A percentile compares a stretch with the other conserved stretches of the same genome.
These are phyloP conservation scores for Solanum sitiens DNA, from an alignment of 257 asterid genomes.

Conservation along the genomic window DNA sequence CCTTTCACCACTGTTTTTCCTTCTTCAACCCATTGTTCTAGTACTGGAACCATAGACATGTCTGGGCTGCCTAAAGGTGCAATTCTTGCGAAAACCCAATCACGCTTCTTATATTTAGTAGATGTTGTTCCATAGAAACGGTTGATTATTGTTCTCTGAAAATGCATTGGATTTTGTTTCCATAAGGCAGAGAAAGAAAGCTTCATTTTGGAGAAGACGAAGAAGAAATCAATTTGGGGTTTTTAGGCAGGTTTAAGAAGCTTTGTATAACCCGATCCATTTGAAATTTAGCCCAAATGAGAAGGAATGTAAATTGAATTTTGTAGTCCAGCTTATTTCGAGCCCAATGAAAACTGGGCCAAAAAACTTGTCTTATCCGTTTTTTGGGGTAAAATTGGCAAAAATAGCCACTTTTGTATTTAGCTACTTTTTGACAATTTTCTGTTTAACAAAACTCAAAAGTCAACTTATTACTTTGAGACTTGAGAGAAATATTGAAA, in stretches of 20 bases:
- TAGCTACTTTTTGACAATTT: not conserved
- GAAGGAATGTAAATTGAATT: not conserved
- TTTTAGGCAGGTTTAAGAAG: not conserved
- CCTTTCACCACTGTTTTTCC: conserved; percentile 19
- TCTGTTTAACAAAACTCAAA: too few species aligned
- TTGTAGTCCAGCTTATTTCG: not conserved
- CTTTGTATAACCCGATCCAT: not conserved
- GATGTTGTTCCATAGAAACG: not conserved
- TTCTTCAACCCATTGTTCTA: conserved; percentile 50
- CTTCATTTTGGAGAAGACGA: conserved; percentile 1
- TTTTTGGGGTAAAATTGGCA: not conserved
- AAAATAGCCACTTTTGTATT: not conserved
- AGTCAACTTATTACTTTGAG: too few species aligned
- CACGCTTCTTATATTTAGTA: not conserved
- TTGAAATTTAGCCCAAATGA: not conserved
- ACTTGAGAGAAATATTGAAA: too few species aligned
- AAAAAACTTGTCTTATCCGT: not conserved
- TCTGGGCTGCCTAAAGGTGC: conserved; percentile 47
- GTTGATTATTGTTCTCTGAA: not conserved
- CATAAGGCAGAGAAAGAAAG: not conserved
- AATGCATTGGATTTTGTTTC: not conserved
- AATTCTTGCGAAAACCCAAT: conserved; percentile 19
- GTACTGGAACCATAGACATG: conserved; percentile 31
- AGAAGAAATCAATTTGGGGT: not conserved
- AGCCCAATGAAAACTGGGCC: not conserved